Evolutionary conservation across 2,329 filamentous ascomycete genomes (phyloP), one percentile per base, ranked within the genome.

Genomic region (Claviceps monticola): DNA sequence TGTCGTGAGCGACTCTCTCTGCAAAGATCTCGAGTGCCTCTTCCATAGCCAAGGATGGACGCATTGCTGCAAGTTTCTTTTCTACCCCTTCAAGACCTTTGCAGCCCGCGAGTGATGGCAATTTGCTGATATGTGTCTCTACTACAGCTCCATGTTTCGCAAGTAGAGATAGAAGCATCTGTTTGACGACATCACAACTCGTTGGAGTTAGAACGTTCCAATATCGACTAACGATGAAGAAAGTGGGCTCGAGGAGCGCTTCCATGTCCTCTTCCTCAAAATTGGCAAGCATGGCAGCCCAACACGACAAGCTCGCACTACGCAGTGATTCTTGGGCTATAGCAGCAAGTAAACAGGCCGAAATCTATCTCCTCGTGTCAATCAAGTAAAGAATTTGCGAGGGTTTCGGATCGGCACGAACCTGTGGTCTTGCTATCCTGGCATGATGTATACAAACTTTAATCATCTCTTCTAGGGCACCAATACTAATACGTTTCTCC

Each of bases 391-490:
- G 3, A 41, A 6, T 47, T 9, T 1, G 14, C 9, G 39, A 5
- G n/a, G 23, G 7, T 2, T 37, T 14, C 26, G 6, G 7, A n/a
- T 23, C 14, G 26, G 17, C 29, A 66, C 74, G 58, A 67, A 88
- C 86, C 72, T 96, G 91, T 21, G 93, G 91, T 42, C 95, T 74
- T 48, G 88, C 93, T 59, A 84, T 82, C 55, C 82, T 83, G 36
- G 90, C 80, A 61, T 86, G 82, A 2, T 75, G 74, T 59, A 82
- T 84, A 45, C 87, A 86, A 48, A 94, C 73, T 51, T 74, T 80
- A 48, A 96, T 84, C 78, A 98, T 86, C 63, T 95, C 88, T 58
- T 88, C 86, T 62, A 98, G 84, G 5, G 88, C 90, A 56, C 80
- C 79, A 8, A 98, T 80, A 59, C 84, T 89, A 53, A 85, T 78